Evolutionary conservation across 805 yeast genomes (phyloP), one percentile per base, ranked within the genome.

Genomic region (Dipodascus geniculatus): DNA sequence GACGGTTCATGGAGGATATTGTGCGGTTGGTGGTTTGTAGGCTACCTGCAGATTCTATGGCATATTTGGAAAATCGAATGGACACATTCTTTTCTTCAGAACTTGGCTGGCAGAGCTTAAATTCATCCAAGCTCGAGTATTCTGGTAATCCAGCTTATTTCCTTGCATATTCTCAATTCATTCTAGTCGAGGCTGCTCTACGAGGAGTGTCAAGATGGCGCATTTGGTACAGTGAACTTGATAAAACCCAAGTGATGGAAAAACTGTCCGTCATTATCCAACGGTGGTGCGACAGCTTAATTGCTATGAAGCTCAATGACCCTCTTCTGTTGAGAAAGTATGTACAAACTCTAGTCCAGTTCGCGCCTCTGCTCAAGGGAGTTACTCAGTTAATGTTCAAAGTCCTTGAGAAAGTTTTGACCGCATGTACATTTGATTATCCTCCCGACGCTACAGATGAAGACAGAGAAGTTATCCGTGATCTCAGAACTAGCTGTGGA

Each of bases 181-280:
- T 82, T 63, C 80, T 89, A 23, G 87, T 89, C 23, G 98, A 91
- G 67, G 84, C 96, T 35, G 84, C 95, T 60, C 79, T 93, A 33
- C 78, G 96, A 56, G 99, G 98, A 38, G 83, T 95, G 22, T 82
- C 93, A 11, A 79, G 99, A 64, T 95, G 99, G 99, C 81, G 87
- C 61, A 81, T 88, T 17, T 91, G 97, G 96, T 89, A 87, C 61
- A 80, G 81, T 3, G 76, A 73, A 3, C 76, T 76, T 22, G 76
- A 75, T 48, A 75, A 76, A 54, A 82, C 81, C 51, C 73, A 66
- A 80, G 53, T 70, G 81, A 52, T 73, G 72, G 49, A 75, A 76
- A 51, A 71, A 78, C 49, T 89, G 22, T 50, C 87, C 63, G 77
- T 74, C 16, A 73, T 88, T 51, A 85, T 96, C 50, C 84, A 85